Base-by-base conservation (phyloP, 805 yeast genomes). In the Hanseniaspora guilliermondii region DNA sequence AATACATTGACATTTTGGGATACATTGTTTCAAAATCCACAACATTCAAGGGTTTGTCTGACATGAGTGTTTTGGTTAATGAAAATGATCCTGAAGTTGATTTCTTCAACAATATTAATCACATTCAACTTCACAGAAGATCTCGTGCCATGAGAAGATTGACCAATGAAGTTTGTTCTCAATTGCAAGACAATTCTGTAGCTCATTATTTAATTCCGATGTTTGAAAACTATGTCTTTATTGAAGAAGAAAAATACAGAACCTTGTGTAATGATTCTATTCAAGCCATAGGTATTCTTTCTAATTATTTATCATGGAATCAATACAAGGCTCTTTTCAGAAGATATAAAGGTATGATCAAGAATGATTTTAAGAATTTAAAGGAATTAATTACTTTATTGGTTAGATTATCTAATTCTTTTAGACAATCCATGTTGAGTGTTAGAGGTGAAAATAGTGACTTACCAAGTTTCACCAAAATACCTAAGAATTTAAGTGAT, bases 201-300 rank as follows among this genome's bases (percentile, higher is more conserved):
- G 76, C 95, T 0, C 93, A 86, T 62, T 88, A 83, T 64, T 62
- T 93, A 42, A 68, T 93, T 55, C 97, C 98, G 4, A 77, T 89
- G 58, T 74, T 89, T 57, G 97, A 93, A 69, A 81, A 79, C 58
- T 87, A 82, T 67, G 87, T 85, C 1, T 75, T 73, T 56, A 74
- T 79, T 57, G 67, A 72, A 1, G 79, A 76, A 37, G 87, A 82
- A 39, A 81, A 77, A 58, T 70, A 73, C 54, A 73, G 83, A 62
- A 79, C 79, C 59, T 68, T 85, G 57, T 73, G 83, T 25, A 77
- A 80, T 64, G 93, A 83, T 58, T 74, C 95, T 0, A 70, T 85
- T 27, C 69, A 68, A 3, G 72, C 87, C 0, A 77, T 89, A 57
- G 80, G 86, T 4, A 63, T 62, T 14, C 71, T 93, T 58, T 71